These are phyloP conservation scores for Handroanthus guayacan DNA, from an alignment of 257 asterid genomes.

Conservation along the genomic window DNA sequence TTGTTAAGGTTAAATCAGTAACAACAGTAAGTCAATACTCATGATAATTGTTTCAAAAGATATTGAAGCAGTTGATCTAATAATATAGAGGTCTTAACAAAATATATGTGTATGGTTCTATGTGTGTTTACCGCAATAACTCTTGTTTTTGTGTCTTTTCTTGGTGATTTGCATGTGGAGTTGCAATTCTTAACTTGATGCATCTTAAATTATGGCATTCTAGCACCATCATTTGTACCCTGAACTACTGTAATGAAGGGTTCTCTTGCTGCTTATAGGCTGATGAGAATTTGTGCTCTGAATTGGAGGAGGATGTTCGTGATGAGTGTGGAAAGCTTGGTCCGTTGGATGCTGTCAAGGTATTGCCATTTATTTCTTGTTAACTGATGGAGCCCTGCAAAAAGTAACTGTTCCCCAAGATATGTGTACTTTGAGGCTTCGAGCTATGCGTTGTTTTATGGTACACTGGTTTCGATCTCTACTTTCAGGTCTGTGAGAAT, in stretches of 20 bases:
- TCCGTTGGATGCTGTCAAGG: conserved; percentile 87
- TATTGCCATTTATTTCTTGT: conserved; percentile 31
- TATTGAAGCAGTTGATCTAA: not conserved
- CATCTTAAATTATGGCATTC: not conserved
- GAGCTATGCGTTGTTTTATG: not conserved
- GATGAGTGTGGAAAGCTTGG: conserved; percentile 92
- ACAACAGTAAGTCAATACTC: not conserved
- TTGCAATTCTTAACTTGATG: not conserved
- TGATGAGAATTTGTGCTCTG: conserved; percentile 73
- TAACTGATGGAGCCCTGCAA: not conserved
- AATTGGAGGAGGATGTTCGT: conserved; percentile 80
- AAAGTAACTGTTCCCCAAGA: not conserved
- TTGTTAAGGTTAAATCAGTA: not conserved
- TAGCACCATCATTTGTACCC: conserved; percentile 15
- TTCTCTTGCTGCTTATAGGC: conserved; percentile 52
- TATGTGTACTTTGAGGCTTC: conserved; percentile 5
- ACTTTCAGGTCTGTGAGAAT: conserved; percentile 81
- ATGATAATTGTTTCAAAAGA: not conserved
- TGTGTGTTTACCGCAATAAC: not conserved
- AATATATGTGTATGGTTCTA: not conserved
- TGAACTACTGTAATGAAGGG: not conserved
- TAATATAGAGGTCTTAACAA: not conserved
- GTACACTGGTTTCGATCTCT: conserved; percentile 28
- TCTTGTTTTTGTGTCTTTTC: not conserved
- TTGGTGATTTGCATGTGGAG: not conserved